Conservation (phyloP, 1,284 basidiomycete genomes). For the Coniferiporia sulphurascens region DNA sequence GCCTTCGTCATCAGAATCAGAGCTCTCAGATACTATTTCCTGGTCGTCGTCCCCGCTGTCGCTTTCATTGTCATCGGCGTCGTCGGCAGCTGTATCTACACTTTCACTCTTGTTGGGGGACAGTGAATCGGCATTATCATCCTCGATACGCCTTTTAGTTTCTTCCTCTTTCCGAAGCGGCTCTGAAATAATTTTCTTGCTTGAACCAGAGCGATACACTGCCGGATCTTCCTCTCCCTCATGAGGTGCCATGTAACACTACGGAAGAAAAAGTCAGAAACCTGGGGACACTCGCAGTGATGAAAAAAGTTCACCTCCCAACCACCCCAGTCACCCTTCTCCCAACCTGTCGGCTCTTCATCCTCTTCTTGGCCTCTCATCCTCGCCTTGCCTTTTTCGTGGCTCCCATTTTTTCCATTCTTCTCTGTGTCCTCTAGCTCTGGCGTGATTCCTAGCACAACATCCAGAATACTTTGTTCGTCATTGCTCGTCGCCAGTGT, state of each 20-base stretch:
- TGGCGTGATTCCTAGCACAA: conserved; percentile 88
- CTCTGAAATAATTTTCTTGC: conserved; percentile 39
- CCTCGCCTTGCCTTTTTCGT: conserved; percentile 29
- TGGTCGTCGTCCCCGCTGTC: conserved; percentile 9
- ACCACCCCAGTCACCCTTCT: conserved; percentile 80
- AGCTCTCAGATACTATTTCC: conserved; percentile 20
- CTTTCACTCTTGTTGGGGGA: conserved; percentile 13
- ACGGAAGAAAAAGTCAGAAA: conserved; percentile 6
- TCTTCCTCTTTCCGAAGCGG: conserved; percentile 2
- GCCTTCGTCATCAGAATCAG: conserved; percentile 25
- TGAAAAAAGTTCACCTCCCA: conserved; percentile 69
- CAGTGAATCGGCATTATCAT: not conserved
- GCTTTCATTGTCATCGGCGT: conserved; percentile 28
- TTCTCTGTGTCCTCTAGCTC: conserved; percentile 36
- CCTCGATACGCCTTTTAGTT: not conserved
- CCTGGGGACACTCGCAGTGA: not conserved
- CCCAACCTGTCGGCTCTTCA: conserved; percentile 52
- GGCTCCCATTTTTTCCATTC: conserved; percentile 31
- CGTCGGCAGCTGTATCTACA: conserved; percentile 20
- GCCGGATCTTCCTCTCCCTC: conserved; percentile 93
- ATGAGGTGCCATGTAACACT: conserved; percentile 94
- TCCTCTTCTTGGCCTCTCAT: conserved; percentile 27
- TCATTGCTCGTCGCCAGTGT: conserved; percentile 91
- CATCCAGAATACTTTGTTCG: conserved; percentile 78
- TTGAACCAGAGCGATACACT: conserved; percentile 75